Conservation (phyloP, 2,329 filamentous ascomycete genomes). For the Lasiodiplodia sp. region DNA sequence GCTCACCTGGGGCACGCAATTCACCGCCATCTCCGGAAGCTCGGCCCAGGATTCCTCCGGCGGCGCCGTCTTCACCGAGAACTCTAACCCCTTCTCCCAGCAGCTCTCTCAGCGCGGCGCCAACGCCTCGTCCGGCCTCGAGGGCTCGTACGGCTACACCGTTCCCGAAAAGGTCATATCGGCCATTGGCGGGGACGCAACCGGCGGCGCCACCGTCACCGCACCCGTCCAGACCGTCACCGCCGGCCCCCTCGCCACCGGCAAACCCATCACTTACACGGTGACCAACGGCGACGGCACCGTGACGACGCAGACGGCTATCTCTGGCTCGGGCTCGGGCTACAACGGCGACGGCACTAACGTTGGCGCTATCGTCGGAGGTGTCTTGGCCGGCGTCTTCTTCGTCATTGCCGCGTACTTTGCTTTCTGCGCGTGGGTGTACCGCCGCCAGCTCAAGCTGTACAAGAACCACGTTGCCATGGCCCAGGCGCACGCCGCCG, state of each 20-base stretch:
- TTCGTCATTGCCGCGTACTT: slow-evolving; percentile 69
- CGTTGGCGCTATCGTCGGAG: slow-evolving; percentile 63
- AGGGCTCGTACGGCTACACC: slow-evolving; percentile 69
- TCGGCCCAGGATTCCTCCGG: slow-evolving; percentile 41
- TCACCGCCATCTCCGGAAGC: slow-evolving; percentile 69
- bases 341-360: slow-evolving; percentile 49
- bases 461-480: slow-evolving; percentile 75
- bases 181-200: slow-evolving; percentile 71
- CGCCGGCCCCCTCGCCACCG: slow-evolving; percentile 74
- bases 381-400: slow-evolving; percentile 70
- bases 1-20: slow-evolving; percentile 72
- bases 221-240: slow-evolving; percentile 69
- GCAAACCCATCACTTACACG: slow-evolving; percentile 73
- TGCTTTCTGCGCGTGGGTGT: slow-evolving; percentile 76
- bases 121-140: slow-evolving; percentile 60
- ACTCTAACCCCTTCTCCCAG: slow-evolving; percentile 55
- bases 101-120: slow-evolving; percentile 57
- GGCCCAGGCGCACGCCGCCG: slow-evolving; percentile 63
- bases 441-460: slow-evolving; percentile 72
- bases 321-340: slow-evolving; percentile 34
- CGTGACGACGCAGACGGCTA: slow-evolving; percentile 48
- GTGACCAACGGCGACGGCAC: slow-evolving; percentile 50
- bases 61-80: slow-evolving; percentile 34
- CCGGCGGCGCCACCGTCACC: slow-evolving; percentile 74
- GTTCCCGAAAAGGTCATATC: slow-evolving; percentile 70